Evolutionary conservation across 441 rosid species (phyloP), one percentile per base, ranked within the genome.

Genomic region (Hura crepitans): DNA sequence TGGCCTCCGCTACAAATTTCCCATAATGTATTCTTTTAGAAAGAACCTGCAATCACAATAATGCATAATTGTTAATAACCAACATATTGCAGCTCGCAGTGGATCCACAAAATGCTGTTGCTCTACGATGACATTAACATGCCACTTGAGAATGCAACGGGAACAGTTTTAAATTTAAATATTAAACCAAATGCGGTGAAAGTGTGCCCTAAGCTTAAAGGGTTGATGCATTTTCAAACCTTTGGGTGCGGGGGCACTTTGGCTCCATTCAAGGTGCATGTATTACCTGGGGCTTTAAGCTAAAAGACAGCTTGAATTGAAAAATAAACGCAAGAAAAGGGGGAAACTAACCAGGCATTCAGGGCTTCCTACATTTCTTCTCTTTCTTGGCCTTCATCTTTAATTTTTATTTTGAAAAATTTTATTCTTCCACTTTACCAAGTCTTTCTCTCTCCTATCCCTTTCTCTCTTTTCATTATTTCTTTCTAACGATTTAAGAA

Each of bases 21-120:
- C 98, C 97, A 53, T 95, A 95, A 75, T 95, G 99, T 45, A 92
- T 86, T 78, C 98, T 87, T 84, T 86, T 95, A 27, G 98, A 95
- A 45, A 95, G 86, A 69, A 87, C 85, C 97, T 95, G 86, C 72
- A 72, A 75, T 31, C 30, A 77, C 49, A 71, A 30, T 20, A 62
- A 64, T 27, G 39, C 63, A 28, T 22, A 28, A n/a, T n/a, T 11
- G 66, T 0, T 39, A 69, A 47, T 31, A 20, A 60, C 15, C 33
- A 22, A 69, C 10, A 20, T 53, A 22, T 20, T 22, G 15, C 35
- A 37, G 27, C 23, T 3, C 17, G 9, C 42, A 31, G 13, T 58
- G 42, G 47, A 67, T 68, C 59, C 2, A 31, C 27, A 17, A 31
- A 42, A 31, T n/a, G n/a, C n/a, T n/a, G n/a, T n/a, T n/a, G n/a